Conservation (phyloP, 352 stramenopile species). For the Labyrinthula sp. region DNA sequence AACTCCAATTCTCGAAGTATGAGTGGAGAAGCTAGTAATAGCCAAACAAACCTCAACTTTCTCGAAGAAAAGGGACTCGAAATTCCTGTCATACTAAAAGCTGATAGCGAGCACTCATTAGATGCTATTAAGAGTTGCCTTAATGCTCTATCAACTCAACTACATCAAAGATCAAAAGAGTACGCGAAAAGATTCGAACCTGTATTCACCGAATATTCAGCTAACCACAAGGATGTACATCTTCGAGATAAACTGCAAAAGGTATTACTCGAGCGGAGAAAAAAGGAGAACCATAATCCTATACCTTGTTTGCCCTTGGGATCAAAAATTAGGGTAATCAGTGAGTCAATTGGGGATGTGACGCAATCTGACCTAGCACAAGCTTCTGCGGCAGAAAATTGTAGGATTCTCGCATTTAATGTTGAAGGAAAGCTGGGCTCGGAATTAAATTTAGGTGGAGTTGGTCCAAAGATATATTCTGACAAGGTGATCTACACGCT, state of each 20-base stretch:
- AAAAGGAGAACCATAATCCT: no score
- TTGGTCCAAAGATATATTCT: slow-evolving; percentile 43
- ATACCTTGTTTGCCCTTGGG: no score
- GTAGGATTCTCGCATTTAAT: slow-evolving; percentile 65
- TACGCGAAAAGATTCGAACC: no score
- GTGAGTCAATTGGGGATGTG: slow-evolving; percentile 38
- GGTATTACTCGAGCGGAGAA: no score
- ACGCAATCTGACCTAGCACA: slow-evolving; percentile 55
- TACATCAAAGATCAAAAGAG: slow-evolving; percentile 29
- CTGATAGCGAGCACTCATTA: slow-evolving; percentile 85
- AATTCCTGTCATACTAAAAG: slow-evolving; percentile 90
- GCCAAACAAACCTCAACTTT: slow-evolving; percentile 29
- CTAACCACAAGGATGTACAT: no score
- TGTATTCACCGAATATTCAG: no score
- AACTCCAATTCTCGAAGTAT: slow-evolving; percentile 36
- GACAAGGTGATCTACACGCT: slow-evolving; percentile 63
- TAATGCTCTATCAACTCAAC: slow-evolving; percentile 8
- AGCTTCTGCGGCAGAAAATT: slow-evolving; percentile 50
- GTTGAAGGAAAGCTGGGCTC: slow-evolving; percentile 57
- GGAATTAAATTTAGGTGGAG: slow-evolving; percentile 51
- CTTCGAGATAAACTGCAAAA: no score
- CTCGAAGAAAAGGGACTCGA: not conserved
- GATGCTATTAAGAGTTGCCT: slow-evolving; percentile 54
- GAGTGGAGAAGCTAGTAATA: slow-evolving; percentile 58
- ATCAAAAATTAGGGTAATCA: slow-evolving; percentile 40